These are phyloP conservation scores for Xylaria flabelliformis DNA, from an alignment of 495 filamentous ascomycete species.

Conservation along the genomic window DNA sequence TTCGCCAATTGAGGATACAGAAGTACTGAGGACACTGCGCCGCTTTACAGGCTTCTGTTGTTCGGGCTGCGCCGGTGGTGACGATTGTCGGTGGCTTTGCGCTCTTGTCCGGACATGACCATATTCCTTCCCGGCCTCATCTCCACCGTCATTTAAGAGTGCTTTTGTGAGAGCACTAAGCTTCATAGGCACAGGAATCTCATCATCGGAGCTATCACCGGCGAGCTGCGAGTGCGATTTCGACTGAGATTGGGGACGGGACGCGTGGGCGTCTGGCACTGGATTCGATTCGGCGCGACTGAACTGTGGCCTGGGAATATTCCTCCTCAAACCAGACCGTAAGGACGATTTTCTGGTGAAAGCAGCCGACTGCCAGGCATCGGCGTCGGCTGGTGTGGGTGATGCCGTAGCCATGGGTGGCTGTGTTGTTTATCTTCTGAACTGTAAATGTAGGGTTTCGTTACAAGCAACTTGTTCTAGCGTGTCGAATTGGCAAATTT, in stretches of 20 bases:
- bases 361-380: slow-evolving; percentile 42
- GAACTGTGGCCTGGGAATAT: slow-evolving; percentile 41
- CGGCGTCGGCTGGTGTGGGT: slow-evolving; percentile 44
- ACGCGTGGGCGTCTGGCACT: slow-evolving; percentile 30
- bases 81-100: slow-evolving; percentile 50
- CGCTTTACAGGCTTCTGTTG: slow-evolving; percentile 47
- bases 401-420: slow-evolving; percentile 44
- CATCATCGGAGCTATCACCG: slow-evolving; percentile 78
- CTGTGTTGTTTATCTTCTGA: slow-evolving; percentile 21
- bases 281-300: slow-evolving; percentile 49
- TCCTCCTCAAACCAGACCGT: slow-evolving; percentile 50
- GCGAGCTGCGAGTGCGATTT: slow-evolving; percentile 19
- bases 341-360: slow-evolving; percentile 49
- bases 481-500: slow-evolving; percentile 38
- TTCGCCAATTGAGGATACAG: slow-evolving; percentile 41
- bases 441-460: slow-evolving; percentile 27
- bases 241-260: slow-evolving; percentile 35
- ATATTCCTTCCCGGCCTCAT: slow-evolving; percentile 60
- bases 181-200: slow-evolving; percentile 72
- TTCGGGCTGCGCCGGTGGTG: slow-evolving; percentile 56
- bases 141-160: slow-evolving; percentile 69
- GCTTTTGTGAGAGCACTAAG: slow-evolving; percentile 82
- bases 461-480: slow-evolving; percentile 24
- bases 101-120: slow-evolving; percentile 63
- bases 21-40: slow-evolving; percentile 42